Percentiles rank a stretch among this genome's conserved stretches.
These are phyloP conservation scores for Theobroma grandiflorum DNA, from an alignment of 441 rosid genomes.

Conservation along the genomic window DNA sequence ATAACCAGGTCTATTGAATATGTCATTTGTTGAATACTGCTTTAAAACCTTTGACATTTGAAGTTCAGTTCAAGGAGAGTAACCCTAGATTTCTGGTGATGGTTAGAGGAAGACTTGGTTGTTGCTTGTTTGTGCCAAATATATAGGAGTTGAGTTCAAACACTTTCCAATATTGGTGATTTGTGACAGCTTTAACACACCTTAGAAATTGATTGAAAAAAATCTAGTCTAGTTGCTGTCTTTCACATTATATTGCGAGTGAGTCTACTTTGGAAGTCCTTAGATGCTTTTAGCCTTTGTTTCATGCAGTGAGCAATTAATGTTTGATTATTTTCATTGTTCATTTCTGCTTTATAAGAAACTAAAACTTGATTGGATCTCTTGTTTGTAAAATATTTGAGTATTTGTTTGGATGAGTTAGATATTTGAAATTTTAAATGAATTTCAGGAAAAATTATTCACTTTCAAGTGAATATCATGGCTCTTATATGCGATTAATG, in stretches of 20 bases:
- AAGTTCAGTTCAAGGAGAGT: not conserved
- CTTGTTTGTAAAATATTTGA: not conserved
- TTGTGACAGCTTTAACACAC: not conserved
- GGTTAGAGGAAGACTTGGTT: not conserved
- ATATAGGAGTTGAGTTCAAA: not conserved
- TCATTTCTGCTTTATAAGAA: not conserved
- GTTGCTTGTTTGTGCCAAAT: not conserved
- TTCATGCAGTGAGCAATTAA: not conserved
- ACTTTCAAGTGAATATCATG: not conserved
- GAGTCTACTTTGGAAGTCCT: not conserved
- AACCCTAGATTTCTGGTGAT: not conserved
- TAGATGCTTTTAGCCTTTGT: constrained; percentile 9
- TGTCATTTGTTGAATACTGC: not conserved
- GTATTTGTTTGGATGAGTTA: not conserved
- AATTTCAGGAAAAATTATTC: not conserved
- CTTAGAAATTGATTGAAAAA: not conserved
- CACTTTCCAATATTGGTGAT: not conserved
- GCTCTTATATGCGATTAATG: not conserved
- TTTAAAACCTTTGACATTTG: not conserved
- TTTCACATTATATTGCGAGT: not conserved
- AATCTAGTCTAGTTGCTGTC: not conserved
- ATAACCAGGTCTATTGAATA: not conserved
- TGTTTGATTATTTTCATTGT: not conserved
- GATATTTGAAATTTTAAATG: not conserved
- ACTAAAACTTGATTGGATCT: not conserved